Conservation (phyloP, 1,139 yeast genomes). For the Blastobotrys niveus region DNA sequence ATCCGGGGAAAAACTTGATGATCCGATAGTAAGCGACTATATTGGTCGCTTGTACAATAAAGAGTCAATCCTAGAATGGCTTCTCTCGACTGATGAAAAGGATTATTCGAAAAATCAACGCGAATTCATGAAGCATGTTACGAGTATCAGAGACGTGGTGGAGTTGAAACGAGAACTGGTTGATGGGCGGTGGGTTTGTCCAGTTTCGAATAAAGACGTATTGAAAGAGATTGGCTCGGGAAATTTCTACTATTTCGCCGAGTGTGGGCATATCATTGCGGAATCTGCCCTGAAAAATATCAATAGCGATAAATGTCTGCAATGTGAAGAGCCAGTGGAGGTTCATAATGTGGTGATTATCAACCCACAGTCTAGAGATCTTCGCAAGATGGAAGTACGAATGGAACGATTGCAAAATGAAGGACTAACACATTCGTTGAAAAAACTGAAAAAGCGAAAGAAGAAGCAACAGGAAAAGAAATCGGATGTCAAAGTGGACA, state of each 20-base stretch:
- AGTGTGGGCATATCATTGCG: constrained; percentile 52
- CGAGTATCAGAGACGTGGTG: constrained; percentile 46
- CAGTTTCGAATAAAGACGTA: constrained; percentile 42
- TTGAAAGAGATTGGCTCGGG: constrained; percentile 33
- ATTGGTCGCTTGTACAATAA: constrained; percentile 66
- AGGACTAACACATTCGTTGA: constrained; percentile 48
- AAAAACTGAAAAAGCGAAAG: constrained; percentile 29
- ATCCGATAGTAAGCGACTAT: constrained; percentile 66
- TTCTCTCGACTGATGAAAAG: constrained; percentile 39
- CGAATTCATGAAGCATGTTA: constrained; percentile 40
- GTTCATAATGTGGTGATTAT: constrained; percentile 36
- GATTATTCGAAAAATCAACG: constrained; percentile 27
- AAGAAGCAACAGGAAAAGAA: constrained; percentile 3
- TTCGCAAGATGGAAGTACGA: constrained; percentile 34
- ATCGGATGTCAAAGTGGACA: background rate
- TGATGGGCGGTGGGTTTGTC: constrained; percentile 45
- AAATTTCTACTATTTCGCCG: constrained; percentile 44
- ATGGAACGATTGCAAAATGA: constrained; percentile 32
- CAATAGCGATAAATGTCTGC: constrained; percentile 9
- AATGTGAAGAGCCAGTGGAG: constrained; percentile 36
- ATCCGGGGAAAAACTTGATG: constrained; percentile 37
- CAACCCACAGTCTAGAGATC: constrained; percentile 31
- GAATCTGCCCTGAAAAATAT: constrained; percentile 38
- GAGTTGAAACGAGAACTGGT: constrained; percentile 36
- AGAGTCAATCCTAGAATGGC: constrained; percentile 55